These are phyloP conservation scores for Cucurbita argyrosperma DNA, from an alignment of 306 rosid genomes.

Conservation along the genomic window DNA sequence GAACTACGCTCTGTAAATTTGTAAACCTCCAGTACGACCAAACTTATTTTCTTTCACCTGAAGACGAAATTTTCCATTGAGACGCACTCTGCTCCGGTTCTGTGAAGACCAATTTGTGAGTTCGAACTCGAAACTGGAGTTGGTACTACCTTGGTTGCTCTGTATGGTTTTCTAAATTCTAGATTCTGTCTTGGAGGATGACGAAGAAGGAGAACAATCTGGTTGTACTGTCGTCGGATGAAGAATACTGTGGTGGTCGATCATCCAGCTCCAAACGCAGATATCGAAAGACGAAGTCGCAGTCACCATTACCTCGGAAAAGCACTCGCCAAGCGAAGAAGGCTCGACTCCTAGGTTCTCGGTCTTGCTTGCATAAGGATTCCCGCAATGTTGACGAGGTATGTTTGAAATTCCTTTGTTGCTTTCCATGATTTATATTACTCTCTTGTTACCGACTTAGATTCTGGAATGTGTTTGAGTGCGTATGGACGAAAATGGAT, in stretches of 20 bases:
- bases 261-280: slow-evolving; percentile 22
- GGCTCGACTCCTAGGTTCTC: slow-evolving; percentile 38
- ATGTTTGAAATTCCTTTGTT: not conserved
- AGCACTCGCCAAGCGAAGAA: slow-evolving; percentile 42
- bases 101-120: not conserved
- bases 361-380: slow-evolving; percentile 16
- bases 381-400: slow-evolving; percentile 44
- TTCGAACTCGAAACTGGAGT: not conserved
- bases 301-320: slow-evolving; percentile 21
- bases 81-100: not conserved
- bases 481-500: not conserved
- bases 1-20: not conserved
- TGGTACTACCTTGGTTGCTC: not conserved
- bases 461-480: not conserved
- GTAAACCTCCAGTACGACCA: not conserved
- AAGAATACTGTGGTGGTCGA: slow-evolving; percentile 25
- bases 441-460: not conserved
- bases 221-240: slow-evolving; percentile 55
- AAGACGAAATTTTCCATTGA: not conserved
- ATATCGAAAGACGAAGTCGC: slow-evolving; percentile 19
- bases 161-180: not conserved
- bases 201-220: slow-evolving; percentile 53
- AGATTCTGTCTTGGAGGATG: slow-evolving; percentile 14
- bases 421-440: not conserved
- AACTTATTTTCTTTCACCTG: not conserved